Percentiles rank a stretch among this genome's conserved stretches.
phyloP scores from a whole-genome alignment of 23 red algal genomes.

The Chondrus crispus region DNA sequence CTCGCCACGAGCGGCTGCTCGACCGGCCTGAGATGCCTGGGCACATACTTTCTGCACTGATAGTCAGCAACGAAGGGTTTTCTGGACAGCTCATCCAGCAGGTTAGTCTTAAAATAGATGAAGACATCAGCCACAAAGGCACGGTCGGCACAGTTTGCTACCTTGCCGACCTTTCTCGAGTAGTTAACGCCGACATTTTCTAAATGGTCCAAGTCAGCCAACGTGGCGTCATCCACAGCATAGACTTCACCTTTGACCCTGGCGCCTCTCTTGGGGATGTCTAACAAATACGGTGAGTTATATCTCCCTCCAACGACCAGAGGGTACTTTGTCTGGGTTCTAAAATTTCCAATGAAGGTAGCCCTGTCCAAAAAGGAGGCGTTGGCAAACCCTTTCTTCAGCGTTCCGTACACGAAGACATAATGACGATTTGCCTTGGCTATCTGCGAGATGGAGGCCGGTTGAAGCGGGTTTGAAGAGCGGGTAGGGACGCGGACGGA shows the following conservation, averaged over 20 bases:
- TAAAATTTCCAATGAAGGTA: constrained; percentile 71
- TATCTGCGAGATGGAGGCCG: neutral
- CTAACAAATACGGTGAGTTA: constrained; percentile 83
- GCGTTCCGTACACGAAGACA: constrained; percentile 95
- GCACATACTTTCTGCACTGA: constrained; percentile 81
- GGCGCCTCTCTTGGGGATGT: constrained; percentile 46
- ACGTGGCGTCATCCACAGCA: constrained; percentile 66
- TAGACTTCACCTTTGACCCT: constrained; percentile 88
- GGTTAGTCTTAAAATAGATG: constrained; percentile 87
- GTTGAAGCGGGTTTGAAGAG: neutral
- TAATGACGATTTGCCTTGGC: neutral
- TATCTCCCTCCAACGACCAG: constrained; percentile 78
- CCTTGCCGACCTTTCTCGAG: constrained; percentile 36
- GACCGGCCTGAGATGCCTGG: constrained; percentile 1
- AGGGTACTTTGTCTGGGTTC: constrained; percentile 67
- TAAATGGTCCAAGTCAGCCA: constrained; percentile 80
- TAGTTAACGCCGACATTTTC: constrained; percentile 95
- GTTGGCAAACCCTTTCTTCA: constrained; percentile 90
- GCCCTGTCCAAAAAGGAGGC: constrained; percentile 47
- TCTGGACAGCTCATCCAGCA: constrained; percentile 12
- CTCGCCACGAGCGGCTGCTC: neutral
- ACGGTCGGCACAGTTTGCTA: constrained; percentile 21
- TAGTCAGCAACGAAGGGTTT: constrained; percentile 72
- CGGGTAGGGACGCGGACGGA: neutral
- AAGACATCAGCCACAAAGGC: constrained; percentile 34